A percentile compares a stretch with the other conserved stretches of the same genome.
These are phyloP conservation scores for Boletus sp. DNA, from an alignment of 1,284 basidiomycete genomes.

Conservation along the genomic window DNA sequence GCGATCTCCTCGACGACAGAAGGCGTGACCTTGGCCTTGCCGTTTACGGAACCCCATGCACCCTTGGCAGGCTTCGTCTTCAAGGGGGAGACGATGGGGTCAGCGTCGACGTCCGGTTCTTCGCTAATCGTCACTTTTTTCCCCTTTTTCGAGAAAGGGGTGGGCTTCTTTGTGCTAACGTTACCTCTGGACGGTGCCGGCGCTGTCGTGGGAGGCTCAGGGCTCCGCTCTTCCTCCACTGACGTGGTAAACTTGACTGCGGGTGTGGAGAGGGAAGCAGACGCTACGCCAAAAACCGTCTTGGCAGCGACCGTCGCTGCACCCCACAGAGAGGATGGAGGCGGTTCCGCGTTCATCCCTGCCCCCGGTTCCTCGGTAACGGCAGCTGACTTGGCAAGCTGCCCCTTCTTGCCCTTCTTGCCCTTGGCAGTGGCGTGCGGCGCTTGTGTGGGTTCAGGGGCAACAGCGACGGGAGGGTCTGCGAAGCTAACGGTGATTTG, in stretches of 20 bases:
- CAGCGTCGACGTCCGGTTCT: conserved; percentile 50
- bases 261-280: conserved; percentile 11
- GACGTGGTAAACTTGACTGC: conserved; percentile 4
- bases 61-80: conserved; percentile 21
- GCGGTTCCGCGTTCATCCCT: conserved; percentile 30
- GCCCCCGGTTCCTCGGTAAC: conserved; percentile 23
- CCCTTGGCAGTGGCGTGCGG: conserved; percentile 17
- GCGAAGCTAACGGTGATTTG: conserved; percentile 34
- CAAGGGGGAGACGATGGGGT: conserved; percentile 26
- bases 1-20: conserved; percentile 19
- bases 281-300: conserved; percentile 14
- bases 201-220: conserved; percentile 9
- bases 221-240: conserved; percentile 15
- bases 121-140: conserved; percentile 52
- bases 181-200: conserved; percentile 17
- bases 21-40: conserved; percentile 25
- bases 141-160: conserved; percentile 25
- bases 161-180: conserved; percentile 32
- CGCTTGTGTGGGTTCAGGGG: conserved; percentile 15
- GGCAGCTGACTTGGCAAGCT: conserved; percentile 19
- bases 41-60: conserved; percentile 22
- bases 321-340: conserved; percentile 26
- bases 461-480: conserved; percentile 1
- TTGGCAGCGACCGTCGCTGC: conserved; percentile 16
- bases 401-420: conserved; percentile 35